Evolutionary conservation across 805 yeast genomes (phyloP).

Genomic region (Metschnikowia henanensis): DNA sequence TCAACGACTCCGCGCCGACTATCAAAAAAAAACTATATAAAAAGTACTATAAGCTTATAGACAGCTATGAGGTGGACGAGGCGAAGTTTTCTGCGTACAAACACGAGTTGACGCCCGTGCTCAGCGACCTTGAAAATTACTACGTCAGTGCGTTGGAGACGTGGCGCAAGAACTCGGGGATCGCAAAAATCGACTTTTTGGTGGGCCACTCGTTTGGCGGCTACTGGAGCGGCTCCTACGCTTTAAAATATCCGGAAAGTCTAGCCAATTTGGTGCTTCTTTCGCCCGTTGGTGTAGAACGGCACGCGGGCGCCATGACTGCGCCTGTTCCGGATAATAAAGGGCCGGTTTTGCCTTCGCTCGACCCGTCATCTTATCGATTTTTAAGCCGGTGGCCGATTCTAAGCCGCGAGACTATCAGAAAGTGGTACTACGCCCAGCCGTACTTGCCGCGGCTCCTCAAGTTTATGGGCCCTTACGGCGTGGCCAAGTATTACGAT

Average conservation of each 20-base stretch:
- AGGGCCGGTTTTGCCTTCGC: slow-evolving; percentile 26
- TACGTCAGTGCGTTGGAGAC: slow-evolving; percentile 59
- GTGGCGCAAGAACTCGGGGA: slow-evolving; percentile 55
- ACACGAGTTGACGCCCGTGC: slow-evolving; percentile 35
- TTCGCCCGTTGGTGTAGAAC: slow-evolving; percentile 80
- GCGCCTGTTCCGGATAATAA: slow-evolving; percentile 21
- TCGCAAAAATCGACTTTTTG: slow-evolving; percentile 56
- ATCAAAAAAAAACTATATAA: slow-evolving; percentile 31
- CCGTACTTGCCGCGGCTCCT: slow-evolving; percentile 50
- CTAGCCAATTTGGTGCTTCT: slow-evolving; percentile 57
- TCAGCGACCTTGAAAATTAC: slow-evolving; percentile 50
- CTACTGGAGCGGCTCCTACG: slow-evolving; percentile 63
- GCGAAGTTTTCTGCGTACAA: slow-evolving; percentile 31
- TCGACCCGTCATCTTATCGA: slow-evolving; percentile 44
- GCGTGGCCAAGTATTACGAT: slow-evolving; percentile 34
- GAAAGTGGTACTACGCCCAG: slow-evolving; percentile 39
- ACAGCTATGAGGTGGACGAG: slow-evolving; percentile 31
- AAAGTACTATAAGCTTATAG: slow-evolving; percentile 41
- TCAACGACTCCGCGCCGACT: slow-evolving; percentile 29
- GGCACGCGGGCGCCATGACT: slow-evolving; percentile 60
- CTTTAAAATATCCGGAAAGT: slow-evolving; percentile 54
- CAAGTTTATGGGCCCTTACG: slow-evolving; percentile 44
- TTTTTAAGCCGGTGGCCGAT: slow-evolving; percentile 50
- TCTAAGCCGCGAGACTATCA: slow-evolving; percentile 29
- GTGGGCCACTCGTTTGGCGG: slow-evolving; percentile 85